Evolutionary conservation across 179 eudicot genomes (phyloP).

Genomic region (Amaranthus tricolor): DNA sequence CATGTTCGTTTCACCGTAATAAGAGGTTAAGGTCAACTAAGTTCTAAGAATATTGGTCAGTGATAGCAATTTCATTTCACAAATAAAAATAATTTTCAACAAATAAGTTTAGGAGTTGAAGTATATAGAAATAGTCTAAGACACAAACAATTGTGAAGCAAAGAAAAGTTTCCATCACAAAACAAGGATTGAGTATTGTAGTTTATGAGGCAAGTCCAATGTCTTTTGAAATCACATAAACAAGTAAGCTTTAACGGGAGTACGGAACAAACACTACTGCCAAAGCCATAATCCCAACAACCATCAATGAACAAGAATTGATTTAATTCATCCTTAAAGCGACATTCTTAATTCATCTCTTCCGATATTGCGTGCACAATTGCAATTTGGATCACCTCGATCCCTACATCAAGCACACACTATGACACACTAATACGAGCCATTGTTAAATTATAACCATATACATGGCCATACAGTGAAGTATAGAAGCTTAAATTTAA

Average conservation of each 20-base stretch:
- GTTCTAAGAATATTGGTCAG: background rate
- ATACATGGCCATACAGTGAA: no score
- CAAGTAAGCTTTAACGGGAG: no score
- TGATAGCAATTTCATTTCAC: background rate
- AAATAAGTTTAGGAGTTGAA: background rate
- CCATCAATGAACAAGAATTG: background rate
- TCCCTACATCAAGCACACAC: background rate
- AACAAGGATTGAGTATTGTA: background rate
- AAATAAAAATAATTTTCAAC: background rate
- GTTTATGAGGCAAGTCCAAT: background rate
- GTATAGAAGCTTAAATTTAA: no score
- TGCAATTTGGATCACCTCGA: background rate
- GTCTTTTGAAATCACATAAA: background rate
- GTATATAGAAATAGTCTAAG: background rate
- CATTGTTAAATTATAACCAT: no score
- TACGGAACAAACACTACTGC: no score
- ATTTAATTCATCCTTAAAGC: background rate
- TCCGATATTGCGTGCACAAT: background rate
- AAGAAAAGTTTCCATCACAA: background rate
- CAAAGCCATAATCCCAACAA: background rate
- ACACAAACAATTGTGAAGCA: background rate
- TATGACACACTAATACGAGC: background rate
- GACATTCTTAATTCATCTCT: background rate
- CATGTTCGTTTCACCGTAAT: background rate
- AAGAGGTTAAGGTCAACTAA: background rate